A percentile compares a stretch with the other conserved stretches of the same genome.
Evolutionary conservation across 1,284 basidiomycete species (phyloP).

Genomic region (Tilletia horrida): DNA sequence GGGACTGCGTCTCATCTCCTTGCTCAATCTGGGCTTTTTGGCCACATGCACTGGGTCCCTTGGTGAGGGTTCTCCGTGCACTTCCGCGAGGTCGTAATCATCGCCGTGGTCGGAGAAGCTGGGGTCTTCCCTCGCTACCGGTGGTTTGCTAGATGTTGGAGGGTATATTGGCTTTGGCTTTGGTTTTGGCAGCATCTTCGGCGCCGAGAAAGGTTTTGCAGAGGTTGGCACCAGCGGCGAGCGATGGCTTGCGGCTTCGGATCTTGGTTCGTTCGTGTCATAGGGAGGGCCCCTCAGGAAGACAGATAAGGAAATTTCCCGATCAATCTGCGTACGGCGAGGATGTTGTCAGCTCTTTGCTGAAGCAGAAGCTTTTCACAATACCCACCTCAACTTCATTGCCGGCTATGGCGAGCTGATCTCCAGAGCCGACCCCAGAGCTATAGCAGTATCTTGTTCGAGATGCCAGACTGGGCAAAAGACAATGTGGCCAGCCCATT

Average conservation of each 20-base stretch:
- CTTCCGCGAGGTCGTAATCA: slow-evolving; percentile 9
- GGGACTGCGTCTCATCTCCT: not conserved
- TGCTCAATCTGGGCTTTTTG: slow-evolving; percentile 1
- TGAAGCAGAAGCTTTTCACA: not conserved
- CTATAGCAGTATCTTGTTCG: slow-evolving; percentile 1
- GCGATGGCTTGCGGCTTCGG: not conserved
- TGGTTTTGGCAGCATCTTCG: not conserved
- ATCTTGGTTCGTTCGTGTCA: not conserved
- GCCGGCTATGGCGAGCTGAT: slow-evolving; percentile 27
- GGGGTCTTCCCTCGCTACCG: too few species aligned
- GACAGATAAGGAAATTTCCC: slow-evolving; percentile 4
- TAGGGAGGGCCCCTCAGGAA: slow-evolving; percentile 5
- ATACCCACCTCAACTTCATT: slow-evolving; percentile 27
- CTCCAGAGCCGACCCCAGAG: slow-evolving; percentile 18
- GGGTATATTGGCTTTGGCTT: slow-evolving; percentile 10
- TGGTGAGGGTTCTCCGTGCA: not conserved
- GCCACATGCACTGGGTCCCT: not conserved
- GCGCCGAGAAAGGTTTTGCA: slow-evolving; percentile 1
- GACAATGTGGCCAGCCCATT: too few species aligned
- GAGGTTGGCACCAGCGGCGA: not conserved
- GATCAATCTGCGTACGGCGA: slow-evolving; percentile 1
- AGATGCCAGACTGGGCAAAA: not conserved
- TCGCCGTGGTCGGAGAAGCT: not conserved
- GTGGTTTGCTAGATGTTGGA: too few species aligned
- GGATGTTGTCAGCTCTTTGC: not conserved